These are phyloP conservation scores for Trametes elegans DNA, from an alignment of 768 basidiomycete genomes.

Conservation along the genomic window DNA sequence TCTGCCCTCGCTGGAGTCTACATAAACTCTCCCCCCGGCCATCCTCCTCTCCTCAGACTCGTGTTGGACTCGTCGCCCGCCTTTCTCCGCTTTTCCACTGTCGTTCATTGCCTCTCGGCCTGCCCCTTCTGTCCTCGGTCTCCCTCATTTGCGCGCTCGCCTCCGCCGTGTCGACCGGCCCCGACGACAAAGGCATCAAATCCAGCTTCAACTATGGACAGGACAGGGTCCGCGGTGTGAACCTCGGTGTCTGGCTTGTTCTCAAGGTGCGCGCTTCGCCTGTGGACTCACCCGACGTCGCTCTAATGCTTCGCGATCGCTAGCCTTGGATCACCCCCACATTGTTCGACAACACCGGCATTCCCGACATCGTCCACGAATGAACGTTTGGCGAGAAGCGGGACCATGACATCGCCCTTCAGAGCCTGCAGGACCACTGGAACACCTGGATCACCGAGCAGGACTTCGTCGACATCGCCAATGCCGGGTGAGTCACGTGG, in stretches of 20 bases:
- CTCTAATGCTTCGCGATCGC: neutral
- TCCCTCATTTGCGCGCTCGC: slow-evolving; percentile 25
- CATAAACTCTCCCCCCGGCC: slow-evolving; percentile 8
- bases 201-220: slow-evolving; percentile 73
- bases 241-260: slow-evolving; percentile 69
- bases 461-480: slow-evolving; percentile 74
- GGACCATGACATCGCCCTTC: slow-evolving; percentile 43
- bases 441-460: slow-evolving; percentile 73
- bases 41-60: neutral
- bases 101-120: neutral
- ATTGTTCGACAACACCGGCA: slow-evolving; percentile 66
- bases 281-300: neutral
- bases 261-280: slow-evolving; percentile 41
- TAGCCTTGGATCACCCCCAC: slow-evolving; percentile 81
- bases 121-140: slow-evolving; percentile 11
- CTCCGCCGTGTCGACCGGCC: slow-evolving; percentile 27
- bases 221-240: slow-evolving; percentile 77
- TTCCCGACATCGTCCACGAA: slow-evolving; percentile 62
- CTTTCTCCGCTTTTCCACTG: neutral
- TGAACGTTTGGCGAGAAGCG: slow-evolving; percentile 75
- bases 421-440: slow-evolving; percentile 65
- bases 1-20: slow-evolving; percentile 3
- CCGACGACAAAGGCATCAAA: slow-evolving; percentile 34
- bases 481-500: slow-evolving; percentile 56
- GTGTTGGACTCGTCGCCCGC: no score